Percentiles rank a stretch among this genome's conserved stretches.
phyloP scores from a whole-genome alignment of 2,329 filamentous ascomycete genomes.

The Claviceps capensis region DNA sequence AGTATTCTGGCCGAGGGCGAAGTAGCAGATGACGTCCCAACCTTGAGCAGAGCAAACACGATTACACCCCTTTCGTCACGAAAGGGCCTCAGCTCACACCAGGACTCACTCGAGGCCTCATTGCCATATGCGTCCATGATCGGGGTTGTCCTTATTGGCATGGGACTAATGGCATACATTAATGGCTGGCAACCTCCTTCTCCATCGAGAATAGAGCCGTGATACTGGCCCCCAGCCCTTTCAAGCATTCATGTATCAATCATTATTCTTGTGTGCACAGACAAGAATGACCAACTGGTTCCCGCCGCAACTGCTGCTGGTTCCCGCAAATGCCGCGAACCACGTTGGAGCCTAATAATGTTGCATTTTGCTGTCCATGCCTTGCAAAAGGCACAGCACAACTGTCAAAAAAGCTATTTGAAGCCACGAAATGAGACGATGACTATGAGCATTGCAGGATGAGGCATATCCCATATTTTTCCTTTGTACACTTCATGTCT shows the following conservation, averaged over 20 bases:
- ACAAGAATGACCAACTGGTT: neutral
- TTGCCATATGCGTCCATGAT: constrained; percentile 72
- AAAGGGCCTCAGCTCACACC: constrained; percentile 26
- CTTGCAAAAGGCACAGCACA: neutral
- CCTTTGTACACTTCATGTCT: constrained; percentile 6
- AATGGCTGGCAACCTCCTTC: constrained; percentile 58
- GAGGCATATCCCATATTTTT: constrained; percentile 3
- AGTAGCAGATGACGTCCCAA: constrained; percentile 23
- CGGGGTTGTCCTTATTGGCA: constrained; percentile 66
- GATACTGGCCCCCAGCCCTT: constrained; percentile 3
- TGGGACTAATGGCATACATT: constrained; percentile 76
- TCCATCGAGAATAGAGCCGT: constrained; percentile 18
- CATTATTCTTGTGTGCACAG: neutral
- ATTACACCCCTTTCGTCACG: constrained; percentile 31
- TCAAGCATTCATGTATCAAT: too few species aligned
- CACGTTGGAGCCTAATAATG: neutral
- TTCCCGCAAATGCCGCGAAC: neutral
- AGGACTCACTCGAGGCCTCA: constrained; percentile 33
- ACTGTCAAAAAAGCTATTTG: constrained; percentile 8
- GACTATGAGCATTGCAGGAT: constrained; percentile 7
- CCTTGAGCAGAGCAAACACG: constrained; percentile 33
- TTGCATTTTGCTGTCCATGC: neutral
- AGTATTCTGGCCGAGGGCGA: constrained; percentile 17
- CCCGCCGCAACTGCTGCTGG: neutral
- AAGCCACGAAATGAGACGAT: constrained; percentile 8